Conservation (phyloP, 2,329 filamentous ascomycete genomes). For the Aureobasidium subglaciale region DNA sequence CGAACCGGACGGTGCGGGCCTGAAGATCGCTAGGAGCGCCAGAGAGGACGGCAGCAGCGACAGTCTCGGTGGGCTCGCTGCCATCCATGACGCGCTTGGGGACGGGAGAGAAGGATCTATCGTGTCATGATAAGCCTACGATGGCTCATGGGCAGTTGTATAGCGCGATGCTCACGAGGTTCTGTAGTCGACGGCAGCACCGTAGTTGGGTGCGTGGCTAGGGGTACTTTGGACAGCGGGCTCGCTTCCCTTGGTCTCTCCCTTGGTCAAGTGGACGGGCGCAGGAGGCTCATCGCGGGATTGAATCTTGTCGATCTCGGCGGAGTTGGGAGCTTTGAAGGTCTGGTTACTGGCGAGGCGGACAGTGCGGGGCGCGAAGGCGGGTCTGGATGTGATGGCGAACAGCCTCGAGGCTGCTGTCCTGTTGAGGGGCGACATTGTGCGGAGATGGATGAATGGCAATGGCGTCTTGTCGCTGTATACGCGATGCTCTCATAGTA, state of each 20-base stretch:
- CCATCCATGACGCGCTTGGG: conserved; percentile 86
- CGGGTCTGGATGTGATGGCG: conserved; percentile 22
- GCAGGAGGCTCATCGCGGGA: conserved; percentile 15
- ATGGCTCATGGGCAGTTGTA: background rate
- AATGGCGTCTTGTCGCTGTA: background rate
- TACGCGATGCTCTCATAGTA: background rate
- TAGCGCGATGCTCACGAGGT: conserved; percentile 63
- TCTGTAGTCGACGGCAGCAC: conserved; percentile 73
- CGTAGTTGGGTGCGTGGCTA: conserved; percentile 73
- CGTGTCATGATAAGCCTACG: conserved; percentile 22
- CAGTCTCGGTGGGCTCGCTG: conserved; percentile 66
- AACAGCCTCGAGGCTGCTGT: conserved; percentile 37
- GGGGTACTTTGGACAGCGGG: conserved; percentile 43
- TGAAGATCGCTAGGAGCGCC: conserved; percentile 91
- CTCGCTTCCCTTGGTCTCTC: conserved; percentile 45
- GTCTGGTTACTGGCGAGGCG: conserved; percentile 22
- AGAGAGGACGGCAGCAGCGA: conserved; percentile 80
- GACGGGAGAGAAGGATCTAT: conserved; percentile 81
- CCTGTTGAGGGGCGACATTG: conserved; percentile 31
- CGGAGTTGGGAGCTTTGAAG: conserved; percentile 28
- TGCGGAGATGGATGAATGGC: conserved; percentile 5
- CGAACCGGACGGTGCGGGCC: conserved; percentile 85
- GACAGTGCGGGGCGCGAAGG: conserved; percentile 1
- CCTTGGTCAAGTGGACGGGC: conserved; percentile 16
- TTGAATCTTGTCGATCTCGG: conserved; percentile 25